Evolutionary conservation across 495 filamentous ascomycete species (phyloP).

Genomic region (Melanomma pulvis-pyrius): DNA sequence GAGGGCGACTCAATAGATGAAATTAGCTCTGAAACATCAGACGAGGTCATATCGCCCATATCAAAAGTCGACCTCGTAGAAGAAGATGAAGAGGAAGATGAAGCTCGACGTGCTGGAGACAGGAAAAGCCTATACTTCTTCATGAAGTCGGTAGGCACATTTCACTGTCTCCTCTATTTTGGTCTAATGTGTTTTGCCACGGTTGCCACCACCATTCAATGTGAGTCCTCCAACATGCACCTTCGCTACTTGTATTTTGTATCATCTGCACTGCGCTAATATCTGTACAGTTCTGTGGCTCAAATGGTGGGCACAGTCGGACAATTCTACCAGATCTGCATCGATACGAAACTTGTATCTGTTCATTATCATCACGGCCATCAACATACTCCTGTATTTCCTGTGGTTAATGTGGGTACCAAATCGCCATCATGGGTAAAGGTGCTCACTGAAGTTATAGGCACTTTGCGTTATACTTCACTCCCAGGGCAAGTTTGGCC

Average conservation of each 20-base stretch:
- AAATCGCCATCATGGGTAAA: background rate
- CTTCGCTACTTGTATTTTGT: too few relatives aligned
- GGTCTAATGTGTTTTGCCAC: conserved; percentile 1
- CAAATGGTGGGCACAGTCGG: conserved; percentile 30
- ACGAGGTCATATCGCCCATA: too few relatives aligned
- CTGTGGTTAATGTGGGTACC: conserved; percentile 4
- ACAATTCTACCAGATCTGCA: background rate
- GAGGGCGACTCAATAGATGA: conserved; percentile 2
- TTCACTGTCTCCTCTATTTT: conserved; percentile 19
- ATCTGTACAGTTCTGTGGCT: conserved; percentile 15
- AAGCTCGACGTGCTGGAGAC: conserved; percentile 25
- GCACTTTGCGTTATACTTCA: conserved; percentile 24
- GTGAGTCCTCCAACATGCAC: too few relatives aligned
- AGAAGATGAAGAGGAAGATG: conserved; percentile 18
- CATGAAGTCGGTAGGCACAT: conserved; percentile 15
- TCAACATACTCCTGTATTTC: conserved; percentile 11
- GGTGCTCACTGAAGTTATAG: background rate
- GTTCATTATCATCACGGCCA: conserved; percentile 21
- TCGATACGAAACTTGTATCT: conserved; percentile 11
- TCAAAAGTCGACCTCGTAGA: background rate
- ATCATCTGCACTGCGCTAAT: background rate
- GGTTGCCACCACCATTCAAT: conserved; percentile 18
- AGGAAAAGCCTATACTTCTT: conserved; percentile 20
- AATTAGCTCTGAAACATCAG: background rate
- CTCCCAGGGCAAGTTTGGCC: conserved; percentile 9